Base-by-base conservation (phyloP, 768 basidiomycete species). In the Kwoniella sp. region DNA sequence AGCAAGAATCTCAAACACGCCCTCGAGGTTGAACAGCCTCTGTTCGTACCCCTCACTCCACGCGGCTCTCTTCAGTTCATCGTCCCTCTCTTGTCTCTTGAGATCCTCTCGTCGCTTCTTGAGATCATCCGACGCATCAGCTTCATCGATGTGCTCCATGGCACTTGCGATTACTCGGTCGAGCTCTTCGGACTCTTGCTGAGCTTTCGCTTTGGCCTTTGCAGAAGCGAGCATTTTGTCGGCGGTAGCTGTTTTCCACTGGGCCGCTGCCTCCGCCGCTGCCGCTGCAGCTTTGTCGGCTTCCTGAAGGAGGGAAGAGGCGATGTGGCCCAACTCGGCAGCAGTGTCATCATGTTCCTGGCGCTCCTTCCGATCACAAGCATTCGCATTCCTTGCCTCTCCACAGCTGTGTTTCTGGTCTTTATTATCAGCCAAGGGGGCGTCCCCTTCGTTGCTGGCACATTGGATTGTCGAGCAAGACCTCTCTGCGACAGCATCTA, bases 1-100 rank as follows among this genome's bases (percentile, higher is more conserved):
- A 27, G 17, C n/a, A 10, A 57, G 19, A 10, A 57, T 29, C 36
- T 27, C 44, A 22, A 57, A 22, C 7, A 57, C 44, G 9, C 55
- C 40, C 47, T 47, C 55, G 22, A 47, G 27, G 13, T 57, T 57
- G 36, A 37, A 57, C 22, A 57, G 17, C 55, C 44, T 57, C 37
- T 57, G 26, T 6, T 57, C 55, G 17, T 30, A 29, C 52, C 30
- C 52, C 30, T 30, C 8, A 9, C 19, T 30, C 27, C 52, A 53
- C 8, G 27, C 30, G 17, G 17, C 27, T 10, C 4, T 50, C 49
- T 53, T 29, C 40, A 44, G 40, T 4, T 6, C 40, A 6, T 44
- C 40, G 3, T 44, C 40, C 17, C 40, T 6, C 40, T 44, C 40
- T 19, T 19, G 7, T 15, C 40, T 9, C 40, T 44, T 9, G 40